phyloP scores from a whole-genome alignment of 2,329 filamentous ascomycete species.

The Xylariaceae sp. region DNA sequence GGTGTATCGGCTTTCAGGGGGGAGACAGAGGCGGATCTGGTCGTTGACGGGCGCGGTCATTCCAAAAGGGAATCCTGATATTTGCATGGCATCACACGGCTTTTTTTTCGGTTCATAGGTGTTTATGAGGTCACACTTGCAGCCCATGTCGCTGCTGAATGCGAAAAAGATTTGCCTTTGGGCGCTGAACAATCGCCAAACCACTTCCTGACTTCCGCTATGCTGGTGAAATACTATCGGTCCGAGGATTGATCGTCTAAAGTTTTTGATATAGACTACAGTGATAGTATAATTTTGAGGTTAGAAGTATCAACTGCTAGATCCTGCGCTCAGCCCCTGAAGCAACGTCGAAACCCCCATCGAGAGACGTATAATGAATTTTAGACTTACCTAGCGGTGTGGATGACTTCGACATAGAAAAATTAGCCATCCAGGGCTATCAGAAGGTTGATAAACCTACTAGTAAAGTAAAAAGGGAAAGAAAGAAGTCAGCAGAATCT shows the following conservation, averaged over 20 bases:
- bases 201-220: background rate
- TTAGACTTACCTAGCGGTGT: background rate
- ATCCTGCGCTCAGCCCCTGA: no score
- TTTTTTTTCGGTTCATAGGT: constrained; percentile 44
- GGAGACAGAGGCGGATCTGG: constrained; percentile 29
- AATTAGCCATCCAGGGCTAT: no score
- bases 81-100: constrained; percentile 44
- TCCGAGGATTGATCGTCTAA: no score
- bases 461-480: no score
- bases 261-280: no score
- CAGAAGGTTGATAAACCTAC: no score
- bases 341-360: no score
- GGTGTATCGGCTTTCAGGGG: constrained; percentile 18
- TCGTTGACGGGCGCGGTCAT: constrained; percentile 39
- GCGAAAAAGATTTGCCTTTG: constrained; percentile 36
- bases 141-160: constrained; percentile 41
- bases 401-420: no score
- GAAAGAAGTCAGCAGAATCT: no score
- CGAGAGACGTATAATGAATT: no score
- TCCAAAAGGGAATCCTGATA: constrained; percentile 40
- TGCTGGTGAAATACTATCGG: constrained; percentile 1
- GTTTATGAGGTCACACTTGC: constrained; percentile 42
- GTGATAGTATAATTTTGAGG: no score
- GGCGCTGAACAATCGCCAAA: constrained; percentile 31
- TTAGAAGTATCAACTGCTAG: no score